A percentile compares a stretch with the other conserved stretches of the same genome.
Conservation (phyloP, 441 rosid species). For the Jatropha multifida region DNA sequence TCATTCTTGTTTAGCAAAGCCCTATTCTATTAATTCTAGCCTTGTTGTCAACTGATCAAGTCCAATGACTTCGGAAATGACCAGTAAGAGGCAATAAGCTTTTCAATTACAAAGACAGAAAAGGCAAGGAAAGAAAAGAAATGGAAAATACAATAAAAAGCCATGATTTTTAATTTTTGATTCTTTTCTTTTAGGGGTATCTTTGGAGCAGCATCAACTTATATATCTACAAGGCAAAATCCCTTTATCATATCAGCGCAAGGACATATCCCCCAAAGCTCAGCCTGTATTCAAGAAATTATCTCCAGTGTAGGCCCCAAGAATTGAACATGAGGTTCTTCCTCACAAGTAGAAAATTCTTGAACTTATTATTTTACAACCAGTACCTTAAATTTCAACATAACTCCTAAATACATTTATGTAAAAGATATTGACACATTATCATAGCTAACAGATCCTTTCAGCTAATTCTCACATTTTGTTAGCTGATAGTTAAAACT, state of each 20-base stretch:
- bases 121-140: neutral
- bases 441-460: neutral
- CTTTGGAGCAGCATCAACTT: too few species aligned
- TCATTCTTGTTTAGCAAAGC: neutral
- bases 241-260: too few species aligned
- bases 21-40: neutral
- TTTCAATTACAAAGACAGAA: neutral
- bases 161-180: neutral
- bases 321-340: neutral
- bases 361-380: neutral
- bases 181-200: neutral
- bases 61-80: neutral
- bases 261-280: too few species aligned
- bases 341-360: neutral
- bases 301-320: too few species aligned
- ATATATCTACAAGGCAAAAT: too few species aligned
- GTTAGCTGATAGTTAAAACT: neutral
- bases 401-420: neutral
- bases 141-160: neutral
- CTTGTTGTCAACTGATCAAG: neutral
- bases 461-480: neutral
- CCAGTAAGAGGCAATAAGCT: neutral
- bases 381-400: neutral
- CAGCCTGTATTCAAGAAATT: too few species aligned
- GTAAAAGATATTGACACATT: neutral